Evolutionary conservation across 495 filamentous ascomycete genomes (phyloP).

Genomic region (Penicillium simplicissimum): DNA sequence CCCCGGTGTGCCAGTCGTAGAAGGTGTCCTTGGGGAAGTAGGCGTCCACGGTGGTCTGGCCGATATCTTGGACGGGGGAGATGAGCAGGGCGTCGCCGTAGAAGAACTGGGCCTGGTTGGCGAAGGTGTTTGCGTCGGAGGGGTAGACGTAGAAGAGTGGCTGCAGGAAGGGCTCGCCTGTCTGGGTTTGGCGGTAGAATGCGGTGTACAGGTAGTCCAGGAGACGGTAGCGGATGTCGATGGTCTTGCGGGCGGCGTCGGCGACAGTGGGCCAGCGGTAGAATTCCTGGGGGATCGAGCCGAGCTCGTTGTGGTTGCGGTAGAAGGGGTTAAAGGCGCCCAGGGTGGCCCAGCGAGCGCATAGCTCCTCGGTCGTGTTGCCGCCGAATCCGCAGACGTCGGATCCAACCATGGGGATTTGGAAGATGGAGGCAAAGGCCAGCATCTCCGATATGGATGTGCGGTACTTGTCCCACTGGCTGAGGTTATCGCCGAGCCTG

Average conservation of each 20-base stretch:
- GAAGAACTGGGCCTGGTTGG: slow-evolving; percentile 71
- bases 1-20: slow-evolving; percentile 74
- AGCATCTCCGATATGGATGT: slow-evolving; percentile 67
- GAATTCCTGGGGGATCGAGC: slow-evolving; percentile 66
- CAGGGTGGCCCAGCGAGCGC: slow-evolving; percentile 80
- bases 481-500: slow-evolving; percentile 76
- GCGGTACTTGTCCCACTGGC: slow-evolving; percentile 72
- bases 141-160: slow-evolving; percentile 76
- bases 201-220: slow-evolving; percentile 85
- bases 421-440: slow-evolving; percentile 77
- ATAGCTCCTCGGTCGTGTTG: slow-evolving; percentile 75
- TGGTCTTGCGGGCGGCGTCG: slow-evolving; percentile 65
- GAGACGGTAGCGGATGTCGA: slow-evolving; percentile 72
- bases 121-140: slow-evolving; percentile 58
- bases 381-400: slow-evolving; percentile 79
- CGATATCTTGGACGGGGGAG: slow-evolving; percentile 65
- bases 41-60: slow-evolving; percentile 62
- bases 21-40: slow-evolving; percentile 76
- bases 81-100: slow-evolving; percentile 72
- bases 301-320: slow-evolving; percentile 69
- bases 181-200: slow-evolving; percentile 61
- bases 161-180: slow-evolving; percentile 67
- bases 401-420: slow-evolving; percentile 81
- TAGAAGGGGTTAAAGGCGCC: slow-evolving; percentile 84
- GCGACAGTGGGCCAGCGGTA: slow-evolving; percentile 71